Percentiles rank a stretch among this genome's conserved stretches.
Conservation (phyloP, 306 rosid genomes). For the Malus asiatica region DNA sequence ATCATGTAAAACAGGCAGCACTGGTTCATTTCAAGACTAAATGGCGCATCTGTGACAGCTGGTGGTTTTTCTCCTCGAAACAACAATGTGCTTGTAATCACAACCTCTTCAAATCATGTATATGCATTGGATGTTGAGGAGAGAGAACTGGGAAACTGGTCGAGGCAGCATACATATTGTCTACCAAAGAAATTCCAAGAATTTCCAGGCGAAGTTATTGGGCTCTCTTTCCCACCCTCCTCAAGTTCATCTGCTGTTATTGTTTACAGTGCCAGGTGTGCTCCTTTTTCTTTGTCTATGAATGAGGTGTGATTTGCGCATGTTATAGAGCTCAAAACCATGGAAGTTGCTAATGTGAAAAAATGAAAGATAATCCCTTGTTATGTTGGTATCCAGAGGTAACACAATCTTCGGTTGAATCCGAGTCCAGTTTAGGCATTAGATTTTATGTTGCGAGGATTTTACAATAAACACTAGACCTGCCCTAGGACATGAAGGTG, state of each 20-base stretch:
- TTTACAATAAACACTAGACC: background rate
- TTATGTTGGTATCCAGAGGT: background rate
- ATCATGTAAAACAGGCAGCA: constrained; percentile 62
- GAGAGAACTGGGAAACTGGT: constrained; percentile 86
- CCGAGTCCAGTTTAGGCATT: background rate
- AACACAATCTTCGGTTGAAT: background rate
- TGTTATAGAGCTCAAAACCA: background rate
- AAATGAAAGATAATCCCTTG: background rate
- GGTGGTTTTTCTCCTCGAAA: constrained; percentile 83
- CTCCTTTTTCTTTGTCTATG: background rate
- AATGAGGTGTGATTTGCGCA: background rate
- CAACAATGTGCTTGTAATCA: constrained; percentile 61
- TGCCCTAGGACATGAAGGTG: background rate
- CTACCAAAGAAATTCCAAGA: constrained; percentile 84
- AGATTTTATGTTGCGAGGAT: background rate
- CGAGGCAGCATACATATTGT: constrained; percentile 49
- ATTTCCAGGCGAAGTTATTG: constrained; percentile 96
- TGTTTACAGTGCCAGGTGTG: constrained; percentile 91
- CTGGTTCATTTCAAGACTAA: constrained; percentile 92
- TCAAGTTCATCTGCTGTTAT: constrained; percentile 56
- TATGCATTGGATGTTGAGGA: constrained; percentile 88
- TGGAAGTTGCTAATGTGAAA: background rate
- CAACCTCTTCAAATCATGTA: constrained; percentile 91
- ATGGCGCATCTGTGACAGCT: constrained; percentile 86
- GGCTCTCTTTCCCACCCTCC: constrained; percentile 80